phyloP scores from a whole-genome alignment of 495 filamentous ascomycete genomes.

The Aspergillus sclerotioniger region DNA sequence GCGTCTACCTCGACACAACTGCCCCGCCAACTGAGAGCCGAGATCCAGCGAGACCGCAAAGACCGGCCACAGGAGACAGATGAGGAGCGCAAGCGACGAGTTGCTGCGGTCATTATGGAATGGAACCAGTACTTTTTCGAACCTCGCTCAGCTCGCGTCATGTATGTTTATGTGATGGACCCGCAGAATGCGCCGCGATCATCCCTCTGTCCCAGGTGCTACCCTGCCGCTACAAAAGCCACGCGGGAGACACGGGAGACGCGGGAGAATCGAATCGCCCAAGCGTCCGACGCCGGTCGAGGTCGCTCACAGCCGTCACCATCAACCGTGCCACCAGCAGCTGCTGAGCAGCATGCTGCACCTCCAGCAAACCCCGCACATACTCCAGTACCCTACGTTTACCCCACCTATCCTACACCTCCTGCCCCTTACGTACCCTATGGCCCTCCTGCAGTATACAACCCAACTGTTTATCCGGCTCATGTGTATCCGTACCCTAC shows the following conservation, averaged over 20 bases:
- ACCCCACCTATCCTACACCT: constrained; percentile 12
- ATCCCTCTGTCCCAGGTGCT: constrained; percentile 44
- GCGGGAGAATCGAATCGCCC: constrained; percentile 7
- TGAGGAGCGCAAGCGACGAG: constrained; percentile 39
- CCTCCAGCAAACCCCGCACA: constrained; percentile 20
- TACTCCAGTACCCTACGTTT: constrained; percentile 18
- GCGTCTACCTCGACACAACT: constrained; percentile 41
- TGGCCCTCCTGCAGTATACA: constrained; percentile 20
- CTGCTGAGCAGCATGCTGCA: constrained; percentile 15
- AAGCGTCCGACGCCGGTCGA: constrained; percentile 11
- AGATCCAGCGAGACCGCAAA: constrained; percentile 44
- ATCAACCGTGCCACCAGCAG: constrained; percentile 15
- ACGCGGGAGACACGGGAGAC: no score
- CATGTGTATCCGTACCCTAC: constrained; percentile 30
- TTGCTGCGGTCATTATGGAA: constrained; percentile 45
- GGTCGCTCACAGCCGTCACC: constrained; percentile 7
- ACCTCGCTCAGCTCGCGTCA: constrained; percentile 37
- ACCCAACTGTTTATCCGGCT: constrained; percentile 13
- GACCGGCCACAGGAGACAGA: constrained; percentile 44
- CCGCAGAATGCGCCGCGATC: constrained; percentile 39
- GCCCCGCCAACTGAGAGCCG: constrained; percentile 39
- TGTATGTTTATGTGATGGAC: constrained; percentile 39
- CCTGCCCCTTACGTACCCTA: constrained; percentile 24
- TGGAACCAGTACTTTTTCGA: constrained; percentile 56
- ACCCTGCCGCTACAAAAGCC: constrained; percentile 37